Base-by-base conservation (phyloP, 1,284 basidiomycete species). In the Cryptococcus jaspeensis region DNA sequence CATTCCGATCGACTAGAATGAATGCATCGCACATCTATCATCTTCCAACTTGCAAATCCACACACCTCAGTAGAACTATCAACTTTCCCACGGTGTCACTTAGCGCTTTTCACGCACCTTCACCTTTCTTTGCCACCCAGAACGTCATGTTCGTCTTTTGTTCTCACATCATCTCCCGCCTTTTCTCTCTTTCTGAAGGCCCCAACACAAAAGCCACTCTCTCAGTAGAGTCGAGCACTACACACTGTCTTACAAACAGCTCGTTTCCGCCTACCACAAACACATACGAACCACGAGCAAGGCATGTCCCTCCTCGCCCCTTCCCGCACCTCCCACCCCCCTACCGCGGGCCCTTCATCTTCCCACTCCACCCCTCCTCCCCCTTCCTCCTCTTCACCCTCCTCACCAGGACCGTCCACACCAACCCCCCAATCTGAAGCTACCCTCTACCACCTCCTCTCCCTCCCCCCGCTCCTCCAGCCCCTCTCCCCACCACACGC, bases 401-500 rank as follows among this genome's bases (percentile, higher is more conserved):
- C 43, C n/a, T 37, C 58, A 41, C 52, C 39, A 15, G 38, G 20
- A 32, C 44, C 35, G 15, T 40, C 8, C 1, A 41, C 23, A n/a
- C 42, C 53, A 15, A 25, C 8, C 46, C 48, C 55, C 53, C 28
- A 32, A 4, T 32, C 28, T 2, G 52, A 53, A 6, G 35, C 58
- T 32, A 64, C 66, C 12, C 15, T 55, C 22, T 22, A 13, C 23
- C 64, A 62, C 56, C 50, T 67, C 43, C 61, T 65, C 23, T 52
- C 60, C 47, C 53, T 71, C 36, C 69, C 70, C 9, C 55, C 56
- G 3, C 57, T 67, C 41, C 58, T 72, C 28, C 60, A 64, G 36
- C 55, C 67, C 9, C 37, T 73, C 49, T 69, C 67, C 0, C 72
- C 72, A 0, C 47, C 65, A 23, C 63, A 72, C 35, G 63, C 71